These are phyloP conservation scores for Dictyophora rubrovolvata DNA, from an alignment of 768 basidiomycete genomes.

Conservation along the genomic window DNA sequence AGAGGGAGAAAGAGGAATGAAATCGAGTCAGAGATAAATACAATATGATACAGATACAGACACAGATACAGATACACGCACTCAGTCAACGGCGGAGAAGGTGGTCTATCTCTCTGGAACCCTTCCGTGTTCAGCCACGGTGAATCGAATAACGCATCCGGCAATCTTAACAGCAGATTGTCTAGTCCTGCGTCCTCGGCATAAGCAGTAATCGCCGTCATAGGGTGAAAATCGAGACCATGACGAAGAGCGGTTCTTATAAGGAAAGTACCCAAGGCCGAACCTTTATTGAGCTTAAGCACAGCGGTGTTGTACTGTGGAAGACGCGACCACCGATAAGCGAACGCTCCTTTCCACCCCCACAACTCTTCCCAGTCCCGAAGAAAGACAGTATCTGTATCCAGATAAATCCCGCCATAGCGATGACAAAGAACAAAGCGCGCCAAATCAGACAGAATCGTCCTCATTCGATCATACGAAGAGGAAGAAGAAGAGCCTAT, in stretches of 20 bases:
- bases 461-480: conserved; percentile 84
- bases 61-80: no score
- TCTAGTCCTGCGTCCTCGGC: conserved; percentile 83
- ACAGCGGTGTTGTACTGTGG: conserved; percentile 96
- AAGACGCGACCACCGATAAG: conserved; percentile 90
- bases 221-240: conserved; percentile 94
- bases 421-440: conserved; percentile 93
- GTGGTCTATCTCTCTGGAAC: conserved; percentile 85
- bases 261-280: conserved; percentile 84
- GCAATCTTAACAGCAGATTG: conserved; percentile 72
- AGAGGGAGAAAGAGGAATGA: no score
- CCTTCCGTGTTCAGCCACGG: conserved; percentile 96
- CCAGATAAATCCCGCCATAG: conserved; percentile 93
- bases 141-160: conserved; percentile 93
- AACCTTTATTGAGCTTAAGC: conserved; percentile 84
- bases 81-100: conserved; percentile 84
- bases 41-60: no score
- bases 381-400: conserved; percentile 91
- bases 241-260: conserved; percentile 94
- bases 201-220: conserved; percentile 78
- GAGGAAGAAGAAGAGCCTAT: conserved; percentile 81
- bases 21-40: no score
- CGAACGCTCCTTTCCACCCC: conserved; percentile 95
- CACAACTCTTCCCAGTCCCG: conserved; percentile 98
- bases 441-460: conserved; percentile 96